phyloP scores from a whole-genome alignment of 176 grass and related monocot species.

The Bothriochloa decipiens region DNA sequence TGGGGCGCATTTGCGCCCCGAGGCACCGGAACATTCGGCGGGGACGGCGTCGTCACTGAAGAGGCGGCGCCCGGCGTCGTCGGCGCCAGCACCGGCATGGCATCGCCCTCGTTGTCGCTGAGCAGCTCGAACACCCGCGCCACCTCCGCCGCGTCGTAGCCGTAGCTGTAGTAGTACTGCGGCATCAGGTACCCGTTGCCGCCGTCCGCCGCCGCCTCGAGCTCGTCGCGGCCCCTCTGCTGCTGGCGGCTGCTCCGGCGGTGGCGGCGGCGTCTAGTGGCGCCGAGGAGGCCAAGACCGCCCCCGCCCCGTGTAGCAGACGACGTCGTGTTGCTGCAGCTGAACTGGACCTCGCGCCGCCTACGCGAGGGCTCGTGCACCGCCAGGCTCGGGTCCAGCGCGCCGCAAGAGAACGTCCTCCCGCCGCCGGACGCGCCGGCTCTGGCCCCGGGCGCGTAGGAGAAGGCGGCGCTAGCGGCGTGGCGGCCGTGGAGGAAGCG shows the following conservation, averaged over 20 bases:
- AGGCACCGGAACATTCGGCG: no score
- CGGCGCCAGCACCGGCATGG: not conserved
- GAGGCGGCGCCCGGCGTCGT: no score
- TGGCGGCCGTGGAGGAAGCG: slow-evolving; percentile 30
- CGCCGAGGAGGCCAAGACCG: slow-evolving; percentile 19
- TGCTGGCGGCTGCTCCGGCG: not conserved
- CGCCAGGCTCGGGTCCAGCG: slow-evolving; percentile 42
- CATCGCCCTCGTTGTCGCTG: slow-evolving; percentile 36
- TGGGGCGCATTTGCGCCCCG: no score
- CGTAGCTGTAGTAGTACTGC: slow-evolving; percentile 42
- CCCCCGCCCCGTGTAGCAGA: slow-evolving; percentile 26
- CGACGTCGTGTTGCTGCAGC: slow-evolving; percentile 87
- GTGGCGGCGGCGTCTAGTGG: not conserved
- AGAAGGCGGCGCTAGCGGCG: no score
- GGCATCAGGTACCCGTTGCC: slow-evolving; percentile 9
- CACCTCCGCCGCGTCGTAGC: slow-evolving; percentile 58
- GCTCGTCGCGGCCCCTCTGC: not conserved
- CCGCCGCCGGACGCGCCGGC: no score
- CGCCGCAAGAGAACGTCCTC: slow-evolving; percentile 45
- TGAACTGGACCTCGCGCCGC: slow-evolving; percentile 80
- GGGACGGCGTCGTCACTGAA: no score
- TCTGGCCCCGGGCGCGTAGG: no score
- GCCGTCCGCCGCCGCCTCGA: no score
- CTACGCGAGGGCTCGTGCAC: slow-evolving; percentile 47
- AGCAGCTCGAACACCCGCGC: slow-evolving; percentile 71